Evolutionary conservation across 2,329 filamentous ascomycete genomes (phyloP).

Genomic region (Botrytis deweyae): DNA sequence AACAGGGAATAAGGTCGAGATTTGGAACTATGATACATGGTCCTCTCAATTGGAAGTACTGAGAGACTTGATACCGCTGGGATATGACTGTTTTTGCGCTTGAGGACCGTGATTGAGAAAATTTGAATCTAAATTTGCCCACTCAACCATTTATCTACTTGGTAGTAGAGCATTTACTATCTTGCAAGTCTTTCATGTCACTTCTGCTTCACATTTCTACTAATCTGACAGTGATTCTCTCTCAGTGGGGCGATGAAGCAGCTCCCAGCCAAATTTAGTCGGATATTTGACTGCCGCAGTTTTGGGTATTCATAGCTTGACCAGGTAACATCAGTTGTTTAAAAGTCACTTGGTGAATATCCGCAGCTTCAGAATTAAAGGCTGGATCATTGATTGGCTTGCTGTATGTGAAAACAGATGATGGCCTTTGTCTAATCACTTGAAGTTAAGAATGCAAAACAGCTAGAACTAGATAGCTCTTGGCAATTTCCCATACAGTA

Average conservation of each 20-base stretch:
- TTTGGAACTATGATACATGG: background rate
- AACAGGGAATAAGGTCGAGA: conserved; percentile 5
- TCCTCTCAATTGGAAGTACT: background rate
- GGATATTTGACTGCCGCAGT: background rate
- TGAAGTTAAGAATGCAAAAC: background rate
- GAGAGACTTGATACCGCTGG: background rate
- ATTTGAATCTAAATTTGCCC: background rate
- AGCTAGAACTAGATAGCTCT: background rate
- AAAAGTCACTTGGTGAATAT: background rate
- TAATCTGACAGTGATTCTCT: background rate
- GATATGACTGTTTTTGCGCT: background rate
- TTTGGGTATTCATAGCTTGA: background rate
- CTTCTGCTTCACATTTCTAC: background rate
- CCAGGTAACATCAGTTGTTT: background rate
- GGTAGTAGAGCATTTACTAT: background rate
- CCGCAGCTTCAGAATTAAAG: background rate
- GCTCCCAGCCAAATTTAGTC: background rate
- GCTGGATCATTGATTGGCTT: background rate
- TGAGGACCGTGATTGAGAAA: background rate
- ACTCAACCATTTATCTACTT: background rate
- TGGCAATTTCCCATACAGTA: background rate
- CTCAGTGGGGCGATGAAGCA: background rate
- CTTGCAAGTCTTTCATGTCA: background rate
- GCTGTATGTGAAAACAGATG: background rate
- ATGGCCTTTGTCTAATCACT: background rate